Percentiles rank a stretch among this genome's conserved stretches.
These are phyloP conservation scores for Coniochaeta sp. DNA, from an alignment of 2,329 filamentous ascomycete species.

Conservation along the genomic window DNA sequence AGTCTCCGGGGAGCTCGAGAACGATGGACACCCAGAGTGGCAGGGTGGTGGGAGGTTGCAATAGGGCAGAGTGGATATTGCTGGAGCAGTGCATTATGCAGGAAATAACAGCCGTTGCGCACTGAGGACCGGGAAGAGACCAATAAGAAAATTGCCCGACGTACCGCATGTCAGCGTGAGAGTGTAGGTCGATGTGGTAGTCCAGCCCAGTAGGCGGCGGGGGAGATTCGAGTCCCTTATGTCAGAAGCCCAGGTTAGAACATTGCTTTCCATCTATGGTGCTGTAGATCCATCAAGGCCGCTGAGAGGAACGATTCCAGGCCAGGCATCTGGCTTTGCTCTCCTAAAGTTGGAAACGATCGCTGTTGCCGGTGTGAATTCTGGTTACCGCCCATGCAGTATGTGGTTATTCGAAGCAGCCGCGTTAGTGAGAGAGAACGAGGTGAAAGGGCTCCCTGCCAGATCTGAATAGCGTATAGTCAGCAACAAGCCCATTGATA, in stretches of 20 bases:
- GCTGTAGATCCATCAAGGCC: background rate
- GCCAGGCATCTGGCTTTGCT: background rate
- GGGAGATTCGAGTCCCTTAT: slow-evolving; percentile 45
- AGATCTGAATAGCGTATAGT: background rate
- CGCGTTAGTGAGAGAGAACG: background rate
- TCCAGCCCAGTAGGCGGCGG: slow-evolving; percentile 45
- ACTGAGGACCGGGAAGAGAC: slow-evolving; percentile 5
- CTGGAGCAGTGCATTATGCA: background rate
- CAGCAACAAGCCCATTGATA: background rate
- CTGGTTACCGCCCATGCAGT: background rate
- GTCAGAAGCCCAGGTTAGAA: slow-evolving; percentile 13
- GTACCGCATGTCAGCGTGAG: slow-evolving; percentile 49
- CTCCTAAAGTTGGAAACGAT: background rate
- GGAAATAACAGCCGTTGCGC: background rate
- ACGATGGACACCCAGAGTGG: background rate
- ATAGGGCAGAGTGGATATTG: slow-evolving; percentile 1
- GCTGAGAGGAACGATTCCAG: background rate
- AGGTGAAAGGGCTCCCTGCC: background rate
- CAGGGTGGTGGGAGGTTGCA: background rate
- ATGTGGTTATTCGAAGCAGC: background rate
- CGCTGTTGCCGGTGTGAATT: background rate
- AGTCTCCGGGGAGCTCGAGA: background rate
- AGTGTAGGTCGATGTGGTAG: slow-evolving; percentile 43
- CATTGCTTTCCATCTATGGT: background rate
- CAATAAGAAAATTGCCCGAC: slow-evolving; percentile 21